A percentile compares a stretch with the other conserved stretches of the same genome.
phyloP scores from a whole-genome alignment of 768 basidiomycete genomes.

The Calocybe indica region DNA sequence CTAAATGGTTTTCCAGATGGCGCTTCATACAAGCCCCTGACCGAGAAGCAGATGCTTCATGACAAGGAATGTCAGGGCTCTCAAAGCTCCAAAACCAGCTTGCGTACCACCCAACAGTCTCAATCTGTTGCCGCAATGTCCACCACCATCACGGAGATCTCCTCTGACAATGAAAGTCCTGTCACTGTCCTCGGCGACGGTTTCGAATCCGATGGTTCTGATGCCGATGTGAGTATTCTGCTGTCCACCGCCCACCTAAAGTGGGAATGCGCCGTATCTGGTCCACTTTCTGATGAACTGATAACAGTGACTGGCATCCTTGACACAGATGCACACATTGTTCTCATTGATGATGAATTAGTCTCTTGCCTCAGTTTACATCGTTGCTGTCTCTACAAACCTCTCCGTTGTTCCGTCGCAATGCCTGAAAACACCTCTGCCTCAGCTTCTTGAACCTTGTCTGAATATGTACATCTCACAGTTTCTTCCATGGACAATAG shows the following conservation, averaged over 20 bases:
- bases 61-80: no score
- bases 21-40: slow-evolving; percentile 11
- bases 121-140: no score
- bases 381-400: not conserved
- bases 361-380: slow-evolving; percentile 10
- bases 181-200: no score
- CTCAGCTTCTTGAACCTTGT: not conserved
- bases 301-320: not conserved
- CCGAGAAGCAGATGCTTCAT: not conserved
- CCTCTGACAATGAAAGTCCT: no score
- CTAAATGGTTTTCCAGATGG: slow-evolving; percentile 13
- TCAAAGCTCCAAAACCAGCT: no score
- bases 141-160: no score
- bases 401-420: slow-evolving; percentile 4
- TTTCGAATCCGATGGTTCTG: no score
- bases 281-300: no score
- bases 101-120: no score
- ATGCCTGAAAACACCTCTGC: not conserved
- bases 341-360: slow-evolving; percentile 21
- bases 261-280: no score
- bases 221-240: no score
- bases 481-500: slow-evolving; percentile 11
- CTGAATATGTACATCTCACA: slow-evolving; percentile 11
- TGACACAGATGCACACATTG: slow-evolving; percentile 23
- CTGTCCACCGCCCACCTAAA: no score